Base-by-base conservation (phyloP, 164 flowering plant genomes). In the Stephania japonica region DNA sequence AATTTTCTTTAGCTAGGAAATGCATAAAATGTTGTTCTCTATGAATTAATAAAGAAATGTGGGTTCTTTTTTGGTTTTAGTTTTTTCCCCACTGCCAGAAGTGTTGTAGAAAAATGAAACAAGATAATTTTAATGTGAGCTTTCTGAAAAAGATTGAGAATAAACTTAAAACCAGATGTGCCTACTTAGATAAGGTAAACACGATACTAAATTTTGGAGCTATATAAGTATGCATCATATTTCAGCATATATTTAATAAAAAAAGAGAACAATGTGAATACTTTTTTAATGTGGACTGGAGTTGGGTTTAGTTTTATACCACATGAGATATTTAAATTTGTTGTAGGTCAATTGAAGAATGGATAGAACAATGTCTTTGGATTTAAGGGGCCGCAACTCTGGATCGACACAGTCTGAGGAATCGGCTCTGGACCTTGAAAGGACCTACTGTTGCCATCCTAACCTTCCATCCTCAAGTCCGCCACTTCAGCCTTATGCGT, bases 361-460 rank as follows among this genome's bases (percentile, higher is more conserved):
- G 93, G 90, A 85, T 44, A 82, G 70, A 77, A 69, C 72, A 53
- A 67, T 80, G 71, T 64, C 77, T 42, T 71, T 85, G 74, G 89
- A 88, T 73, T 78, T 83, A 75, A 83, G 83, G 71, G 83, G 82
- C 62, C 85, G 84, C 68, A 86, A 86, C 70, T 85, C 91, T 65
- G 91, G 89, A 76, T 90, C 97, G 26, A 72, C 86, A 21, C 88
- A 87, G 42, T 92, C 98, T 7, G 98, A 88, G 66, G 97, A 93
- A 78, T 94, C 97, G 4, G 90, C 88, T 73, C 73, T 92, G 70
- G 94, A 91, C 78, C 83, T 91, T 77, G 97, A 94, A 74, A 85
- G 87, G 78, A 87, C 85, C 73, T 81, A 74, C 78, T 86, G 85
- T 78, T 73, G 81, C 77, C 83, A 80, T 74, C 83, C 78, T 38